Conservation (phyloP, 2,329 filamentous ascomycete species). For the Nothopassalora personata region DNA sequence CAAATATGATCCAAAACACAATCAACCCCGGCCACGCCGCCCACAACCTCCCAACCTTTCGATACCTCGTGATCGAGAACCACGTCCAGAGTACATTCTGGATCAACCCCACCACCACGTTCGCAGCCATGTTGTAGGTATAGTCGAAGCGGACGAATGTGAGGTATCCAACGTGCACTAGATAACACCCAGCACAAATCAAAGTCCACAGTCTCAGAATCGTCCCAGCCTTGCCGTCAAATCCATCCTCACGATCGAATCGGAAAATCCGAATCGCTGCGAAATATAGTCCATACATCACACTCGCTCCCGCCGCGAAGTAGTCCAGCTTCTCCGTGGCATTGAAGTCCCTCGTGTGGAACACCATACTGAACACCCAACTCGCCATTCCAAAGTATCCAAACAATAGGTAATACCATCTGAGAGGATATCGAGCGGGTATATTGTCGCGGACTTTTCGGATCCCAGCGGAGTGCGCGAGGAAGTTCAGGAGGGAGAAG, state of each 20-base stretch:
- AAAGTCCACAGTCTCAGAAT: conserved; percentile 70
- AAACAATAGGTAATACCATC: conserved; percentile 73
- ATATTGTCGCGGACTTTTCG: conserved; percentile 63
- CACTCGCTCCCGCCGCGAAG: conserved; percentile 82
- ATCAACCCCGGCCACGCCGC: conserved; percentile 84
- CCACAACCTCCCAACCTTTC: conserved; percentile 67
- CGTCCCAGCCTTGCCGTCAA: conserved; percentile 35
- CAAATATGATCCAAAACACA: conserved; percentile 84
- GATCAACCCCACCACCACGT: conserved; percentile 72
- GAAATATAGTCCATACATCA: conserved; percentile 89
- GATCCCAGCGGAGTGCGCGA: conserved; percentile 76
- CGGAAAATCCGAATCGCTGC: conserved; percentile 76
- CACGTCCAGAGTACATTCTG: conserved; percentile 81
- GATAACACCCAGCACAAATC: conserved; percentile 66
- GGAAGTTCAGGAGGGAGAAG: conserved; percentile 87
- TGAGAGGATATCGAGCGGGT: conserved; percentile 67
- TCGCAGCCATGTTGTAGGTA: conserved; percentile 95
- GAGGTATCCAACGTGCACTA: conserved; percentile 74
- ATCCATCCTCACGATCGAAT: conserved; percentile 56
- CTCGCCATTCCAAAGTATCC: conserved; percentile 74
- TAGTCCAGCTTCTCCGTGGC: conserved; percentile 94
- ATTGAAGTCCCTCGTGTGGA: conserved; percentile 82
- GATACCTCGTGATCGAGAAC: conserved; percentile 73
- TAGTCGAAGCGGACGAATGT: conserved; percentile 89
- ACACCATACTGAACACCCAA: conserved; percentile 86